phyloP scores from a whole-genome alignment of 2,329 filamentous ascomycete species.

The Hymenoscyphus fraxineus region DNA sequence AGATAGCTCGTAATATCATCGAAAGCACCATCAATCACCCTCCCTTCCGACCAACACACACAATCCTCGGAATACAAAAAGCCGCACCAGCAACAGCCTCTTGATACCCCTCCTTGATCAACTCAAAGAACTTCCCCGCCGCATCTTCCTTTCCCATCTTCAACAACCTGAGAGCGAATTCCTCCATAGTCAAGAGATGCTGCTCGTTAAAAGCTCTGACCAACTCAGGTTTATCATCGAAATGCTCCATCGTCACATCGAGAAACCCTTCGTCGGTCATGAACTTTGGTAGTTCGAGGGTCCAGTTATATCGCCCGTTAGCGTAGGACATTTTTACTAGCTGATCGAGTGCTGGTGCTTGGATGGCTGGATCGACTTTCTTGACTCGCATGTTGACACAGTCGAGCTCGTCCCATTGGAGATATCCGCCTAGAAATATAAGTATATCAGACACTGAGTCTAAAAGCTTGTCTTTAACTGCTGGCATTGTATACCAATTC shows the following conservation, averaged over 20 bases:
- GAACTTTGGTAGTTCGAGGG: conserved; percentile 1
- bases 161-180: neutral
- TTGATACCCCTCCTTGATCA: conserved; percentile 6
- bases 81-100: conserved; percentile 6
- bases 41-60: neutral
- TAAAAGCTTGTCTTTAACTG: too few relatives aligned
- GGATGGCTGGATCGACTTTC: neutral
- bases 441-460: neutral
- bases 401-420: conserved; percentile 10
- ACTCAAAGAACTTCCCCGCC: neutral
- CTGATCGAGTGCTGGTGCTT: neutral
- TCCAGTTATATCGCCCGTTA: conserved; percentile 3
- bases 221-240: neutral
- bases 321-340: conserved; percentile 1
- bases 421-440: neutral
- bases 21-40: neutral
- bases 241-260: neutral
- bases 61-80: conserved; percentile 3
- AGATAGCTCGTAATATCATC: neutral
- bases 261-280: neutral
- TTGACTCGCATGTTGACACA: conserved; percentile 7
- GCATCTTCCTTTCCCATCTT: neutral
- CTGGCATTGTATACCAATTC: too few relatives aligned
- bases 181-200: conserved; percentile 8
- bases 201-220: conserved; percentile 6